phyloP scores from a whole-genome alignment of 116 monocot species.

The Zostera marina region DNA sequence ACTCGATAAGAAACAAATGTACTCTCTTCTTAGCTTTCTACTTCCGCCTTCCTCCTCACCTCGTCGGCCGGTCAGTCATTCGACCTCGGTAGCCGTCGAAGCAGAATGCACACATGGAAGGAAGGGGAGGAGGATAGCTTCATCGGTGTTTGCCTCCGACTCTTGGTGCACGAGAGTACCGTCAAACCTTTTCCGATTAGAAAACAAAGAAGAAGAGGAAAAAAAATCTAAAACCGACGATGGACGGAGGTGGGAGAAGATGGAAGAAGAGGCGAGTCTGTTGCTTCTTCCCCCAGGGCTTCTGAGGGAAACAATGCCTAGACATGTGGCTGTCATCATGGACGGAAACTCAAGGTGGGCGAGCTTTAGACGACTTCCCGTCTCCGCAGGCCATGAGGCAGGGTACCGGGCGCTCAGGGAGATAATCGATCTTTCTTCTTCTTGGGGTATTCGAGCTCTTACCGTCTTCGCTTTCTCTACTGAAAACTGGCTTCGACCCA shows the following conservation, averaged over 20 bases:
- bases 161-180: too few species aligned
- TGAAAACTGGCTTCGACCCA: slow-evolving; percentile 70
- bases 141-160: not conserved
- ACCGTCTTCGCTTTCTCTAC: slow-evolving; percentile 78
- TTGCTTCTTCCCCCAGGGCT: slow-evolving; percentile 1
- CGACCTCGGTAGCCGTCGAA: not conserved
- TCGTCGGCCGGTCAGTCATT: not conserved
- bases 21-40: not conserved
- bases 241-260: too few species aligned
- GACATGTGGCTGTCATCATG: slow-evolving; percentile 71
- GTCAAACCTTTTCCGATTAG: too few species aligned
- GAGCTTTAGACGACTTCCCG: slow-evolving; percentile 24
- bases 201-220: not conserved
- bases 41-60: not conserved
- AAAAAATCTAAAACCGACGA: not conserved
- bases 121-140: not conserved
- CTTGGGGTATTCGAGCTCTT: slow-evolving; percentile 52
- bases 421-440: slow-evolving; percentile 27
- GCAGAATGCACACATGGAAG: too few species aligned
- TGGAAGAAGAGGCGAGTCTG: not conserved
- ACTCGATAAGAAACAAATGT: not conserved
- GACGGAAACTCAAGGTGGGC: slow-evolving; percentile 82
- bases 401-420: slow-evolving; percentile 39
- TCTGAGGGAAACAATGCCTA: slow-evolving; percentile 31
- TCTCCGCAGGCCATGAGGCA: slow-evolving; percentile 46